Evolutionary conservation across 2,329 filamentous ascomycete species (phyloP).

Genomic region (Calonectria pseudoreteaudii): DNA sequence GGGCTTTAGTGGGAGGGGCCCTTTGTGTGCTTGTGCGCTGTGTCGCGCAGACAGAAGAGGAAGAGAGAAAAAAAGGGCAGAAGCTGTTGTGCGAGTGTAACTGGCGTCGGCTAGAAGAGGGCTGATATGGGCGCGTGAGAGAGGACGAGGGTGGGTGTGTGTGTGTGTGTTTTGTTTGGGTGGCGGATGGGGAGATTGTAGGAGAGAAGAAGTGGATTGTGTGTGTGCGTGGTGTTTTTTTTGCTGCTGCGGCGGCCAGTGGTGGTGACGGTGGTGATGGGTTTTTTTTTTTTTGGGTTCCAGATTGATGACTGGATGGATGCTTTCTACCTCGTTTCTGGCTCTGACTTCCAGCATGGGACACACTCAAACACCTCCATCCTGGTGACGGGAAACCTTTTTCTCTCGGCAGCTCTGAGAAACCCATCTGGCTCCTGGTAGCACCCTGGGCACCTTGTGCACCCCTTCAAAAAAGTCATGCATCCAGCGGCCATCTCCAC

Average conservation of each 20-base stretch:
- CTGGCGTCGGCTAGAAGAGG: background rate
- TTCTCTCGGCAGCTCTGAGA: background rate
- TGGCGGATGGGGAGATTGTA: background rate
- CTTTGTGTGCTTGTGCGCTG: constrained; percentile 1
- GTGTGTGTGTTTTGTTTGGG: constrained; percentile 7
- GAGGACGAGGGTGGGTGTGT: background rate
- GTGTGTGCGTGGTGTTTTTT: constrained; percentile 4
- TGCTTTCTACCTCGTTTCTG: background rate
- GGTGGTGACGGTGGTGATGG: constrained; percentile 15
- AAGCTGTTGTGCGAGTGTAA: constrained; percentile 5
- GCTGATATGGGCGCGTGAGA: background rate
- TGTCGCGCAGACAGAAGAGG: background rate
- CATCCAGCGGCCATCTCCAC: constrained; percentile 12
- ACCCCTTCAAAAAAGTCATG: background rate
- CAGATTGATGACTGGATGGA: constrained; percentile 18
- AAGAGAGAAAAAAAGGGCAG: background rate
- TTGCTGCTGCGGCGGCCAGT: constrained; percentile 1
- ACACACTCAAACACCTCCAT: background rate
- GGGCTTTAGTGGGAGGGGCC: constrained; percentile 12
- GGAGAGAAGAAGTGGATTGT: constrained; percentile 11
- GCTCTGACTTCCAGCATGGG: background rate
- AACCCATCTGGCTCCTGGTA: background rate
- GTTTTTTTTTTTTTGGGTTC: constrained; percentile 20
- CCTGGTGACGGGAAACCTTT: background rate
- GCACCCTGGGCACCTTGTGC: constrained; percentile 1